Conservation (phyloP, 768 basidiomycete genomes). For the Lactifluus subvellereus region DNA sequence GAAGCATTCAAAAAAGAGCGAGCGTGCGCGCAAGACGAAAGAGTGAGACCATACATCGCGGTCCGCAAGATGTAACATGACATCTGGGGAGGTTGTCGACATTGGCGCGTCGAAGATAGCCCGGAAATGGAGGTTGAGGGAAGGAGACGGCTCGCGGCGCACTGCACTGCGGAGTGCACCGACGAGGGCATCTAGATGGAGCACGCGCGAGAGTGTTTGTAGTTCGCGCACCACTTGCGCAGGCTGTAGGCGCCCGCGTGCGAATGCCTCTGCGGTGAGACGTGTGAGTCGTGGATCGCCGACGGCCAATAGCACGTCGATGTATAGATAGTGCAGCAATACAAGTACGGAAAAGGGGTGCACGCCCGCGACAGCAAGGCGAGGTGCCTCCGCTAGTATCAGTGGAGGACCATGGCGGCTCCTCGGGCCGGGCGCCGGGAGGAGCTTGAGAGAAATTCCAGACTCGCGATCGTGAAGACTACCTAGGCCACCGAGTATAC, state of each 20-base stretch:
- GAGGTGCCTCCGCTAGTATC: constrained; percentile 12
- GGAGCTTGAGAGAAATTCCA: constrained; percentile 32
- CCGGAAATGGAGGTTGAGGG: constrained; percentile 46
- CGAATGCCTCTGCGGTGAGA: constrained; percentile 39
- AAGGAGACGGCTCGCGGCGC: constrained; percentile 47
- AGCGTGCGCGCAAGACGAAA: constrained; percentile 71
- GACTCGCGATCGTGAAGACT: constrained; percentile 21
- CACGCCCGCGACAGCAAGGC: constrained; percentile 47
- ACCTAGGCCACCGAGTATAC: constrained; percentile 36
- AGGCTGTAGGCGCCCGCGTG: constrained; percentile 38
- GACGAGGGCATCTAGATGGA: constrained; percentile 52
- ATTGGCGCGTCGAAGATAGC: constrained; percentile 38
- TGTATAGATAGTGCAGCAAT: constrained; percentile 80
- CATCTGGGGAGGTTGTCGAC: constrained; percentile 49
- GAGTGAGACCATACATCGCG: constrained; percentile 64
- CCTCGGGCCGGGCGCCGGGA: constrained; percentile 10
- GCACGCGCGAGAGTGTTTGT: constrained; percentile 45
- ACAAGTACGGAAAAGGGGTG: constrained; percentile 66
- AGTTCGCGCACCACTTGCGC: constrained; percentile 59
- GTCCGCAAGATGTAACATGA: constrained; percentile 67
- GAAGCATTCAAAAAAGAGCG: constrained; percentile 76
- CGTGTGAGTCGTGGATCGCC: constrained; percentile 72
- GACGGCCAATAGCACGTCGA: constrained; percentile 72
- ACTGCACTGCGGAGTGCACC: constrained; percentile 53
- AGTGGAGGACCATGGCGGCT: constrained; percentile 14